Conservation (phyloP, 1,284 basidiomycete genomes). For the Paramarasmius palmivorus region DNA sequence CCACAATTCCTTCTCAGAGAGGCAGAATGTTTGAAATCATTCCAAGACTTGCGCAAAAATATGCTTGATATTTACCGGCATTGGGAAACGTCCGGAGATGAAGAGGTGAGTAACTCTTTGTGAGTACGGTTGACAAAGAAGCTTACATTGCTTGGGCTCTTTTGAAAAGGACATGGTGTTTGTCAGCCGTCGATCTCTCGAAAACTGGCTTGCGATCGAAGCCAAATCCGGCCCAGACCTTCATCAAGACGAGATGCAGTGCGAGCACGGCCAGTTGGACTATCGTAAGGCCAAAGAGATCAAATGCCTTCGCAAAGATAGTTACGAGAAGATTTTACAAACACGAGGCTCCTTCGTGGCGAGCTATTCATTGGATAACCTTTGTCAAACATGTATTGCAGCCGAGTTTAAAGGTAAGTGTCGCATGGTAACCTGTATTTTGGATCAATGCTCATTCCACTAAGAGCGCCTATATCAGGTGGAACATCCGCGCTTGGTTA, state of each 20-base stretch:
- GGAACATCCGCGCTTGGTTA: constrained; percentile 61
- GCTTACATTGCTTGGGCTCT: no score
- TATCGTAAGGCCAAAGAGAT: constrained; percentile 57
- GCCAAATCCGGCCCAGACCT: constrained; percentile 19
- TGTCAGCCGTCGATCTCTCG: constrained; percentile 58
- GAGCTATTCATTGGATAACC: constrained; percentile 43
- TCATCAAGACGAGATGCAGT: constrained; percentile 47
- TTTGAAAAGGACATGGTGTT: constrained; percentile 65
- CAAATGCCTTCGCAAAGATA: constrained; percentile 58
- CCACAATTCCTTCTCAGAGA: constrained; percentile 37
- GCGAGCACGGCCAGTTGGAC: constrained; percentile 59
- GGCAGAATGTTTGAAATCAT: constrained; percentile 40
- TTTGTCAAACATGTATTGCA: constrained; percentile 65
- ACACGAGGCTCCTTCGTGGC: constrained; percentile 50
- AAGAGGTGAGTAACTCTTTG: constrained; percentile 48
- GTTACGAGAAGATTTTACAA: constrained; percentile 45
- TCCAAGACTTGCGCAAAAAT: constrained; percentile 48
- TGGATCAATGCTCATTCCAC: not conserved
- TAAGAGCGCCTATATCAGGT: constrained; percentile 67
- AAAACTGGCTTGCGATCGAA: constrained; percentile 58
- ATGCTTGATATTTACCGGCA: constrained; percentile 62
- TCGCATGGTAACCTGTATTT: not conserved
- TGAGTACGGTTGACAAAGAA: no score
- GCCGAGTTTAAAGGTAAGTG: constrained; percentile 57
- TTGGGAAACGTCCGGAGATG: constrained; percentile 54